These are phyloP conservation scores for Zygosaccharomyces bailii DNA, from an alignment of 805 yeast species.

Conservation along the genomic window DNA sequence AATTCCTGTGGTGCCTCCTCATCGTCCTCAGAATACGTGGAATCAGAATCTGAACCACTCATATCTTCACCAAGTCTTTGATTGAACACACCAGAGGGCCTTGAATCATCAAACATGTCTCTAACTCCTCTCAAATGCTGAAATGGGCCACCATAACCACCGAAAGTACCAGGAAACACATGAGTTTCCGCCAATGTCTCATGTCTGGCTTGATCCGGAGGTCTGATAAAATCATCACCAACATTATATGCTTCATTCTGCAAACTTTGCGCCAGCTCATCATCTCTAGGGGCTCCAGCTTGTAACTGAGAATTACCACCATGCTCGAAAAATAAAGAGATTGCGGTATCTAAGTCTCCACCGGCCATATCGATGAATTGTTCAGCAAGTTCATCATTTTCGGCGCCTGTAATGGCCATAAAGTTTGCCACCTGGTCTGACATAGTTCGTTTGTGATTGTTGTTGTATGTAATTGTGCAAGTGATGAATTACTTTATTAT, in stretches of 20 bases:
- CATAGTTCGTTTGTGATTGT: slow-evolving; percentile 16
- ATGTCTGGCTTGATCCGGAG: slow-evolving; percentile 63
- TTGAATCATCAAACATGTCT: slow-evolving; percentile 36
- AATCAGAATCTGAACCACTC: slow-evolving; percentile 23
- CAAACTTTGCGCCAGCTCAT: slow-evolving; percentile 55
- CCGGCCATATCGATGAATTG: slow-evolving; percentile 79
- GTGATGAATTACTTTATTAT: slow-evolving; percentile 2
- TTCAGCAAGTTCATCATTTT: slow-evolving; percentile 63
- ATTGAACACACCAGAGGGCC: slow-evolving; percentile 38
- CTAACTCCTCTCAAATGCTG: slow-evolving; percentile 24
- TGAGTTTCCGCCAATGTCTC: slow-evolving; percentile 59
- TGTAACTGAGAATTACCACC: slow-evolving; percentile 37
- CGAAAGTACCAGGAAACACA: slow-evolving; percentile 37
- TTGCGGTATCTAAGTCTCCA: slow-evolving; percentile 76
- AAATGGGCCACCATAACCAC: slow-evolving; percentile 40
- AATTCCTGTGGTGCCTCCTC: slow-evolving; percentile 37
- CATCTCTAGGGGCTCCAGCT: slow-evolving; percentile 39
- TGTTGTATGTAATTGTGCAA: neutral
- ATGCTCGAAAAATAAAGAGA: slow-evolving; percentile 74
- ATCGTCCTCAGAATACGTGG: slow-evolving; percentile 39
- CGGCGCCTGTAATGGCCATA: slow-evolving; percentile 76
- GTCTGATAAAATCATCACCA: slow-evolving; percentile 53
- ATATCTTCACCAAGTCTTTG: slow-evolving; percentile 31
- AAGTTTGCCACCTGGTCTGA: slow-evolving; percentile 61
- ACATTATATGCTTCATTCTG: slow-evolving; percentile 58